Percentiles rank a stretch among this genome's conserved stretches.
Evolutionary conservation across 2,329 filamentous ascomycete genomes (phyloP).

Genomic region (Epichloe glyceriae): DNA sequence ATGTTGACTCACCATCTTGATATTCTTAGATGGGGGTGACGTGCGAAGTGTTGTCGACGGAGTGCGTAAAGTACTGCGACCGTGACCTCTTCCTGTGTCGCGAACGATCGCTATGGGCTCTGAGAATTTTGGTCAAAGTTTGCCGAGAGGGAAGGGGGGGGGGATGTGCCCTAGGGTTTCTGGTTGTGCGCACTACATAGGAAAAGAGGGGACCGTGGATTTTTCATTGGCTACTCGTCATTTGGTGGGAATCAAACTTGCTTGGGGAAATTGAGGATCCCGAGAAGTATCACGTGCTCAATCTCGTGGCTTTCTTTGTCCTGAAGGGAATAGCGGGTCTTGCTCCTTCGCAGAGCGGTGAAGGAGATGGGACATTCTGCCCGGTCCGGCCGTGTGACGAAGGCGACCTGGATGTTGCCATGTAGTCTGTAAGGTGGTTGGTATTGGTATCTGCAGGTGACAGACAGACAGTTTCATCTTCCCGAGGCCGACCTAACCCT

Average conservation of each 20-base stretch:
- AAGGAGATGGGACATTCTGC: neutral
- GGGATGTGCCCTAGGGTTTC: constrained; percentile 27
- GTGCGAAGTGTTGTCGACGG: constrained; percentile 27
- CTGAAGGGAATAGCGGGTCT: neutral
- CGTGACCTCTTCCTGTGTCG: constrained; percentile 21
- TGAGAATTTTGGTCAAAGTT: constrained; percentile 22
- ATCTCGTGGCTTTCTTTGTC: constrained; percentile 6
- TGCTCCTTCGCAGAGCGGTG: neutral
- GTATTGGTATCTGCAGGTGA: neutral
- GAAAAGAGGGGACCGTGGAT: neutral
- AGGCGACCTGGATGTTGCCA: neutral
- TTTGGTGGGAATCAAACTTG: neutral
- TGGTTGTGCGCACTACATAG: constrained; percentile 11
- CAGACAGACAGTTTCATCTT: neutral
- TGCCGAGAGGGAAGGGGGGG: constrained; percentile 21
- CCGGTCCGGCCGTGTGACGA: neutral
- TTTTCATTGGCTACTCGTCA: constrained; percentile 4
- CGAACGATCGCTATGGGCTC: constrained; percentile 16
- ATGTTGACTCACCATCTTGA: constrained; percentile 35
- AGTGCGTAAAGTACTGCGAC: constrained; percentile 21
- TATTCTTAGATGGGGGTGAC: constrained; percentile 26
- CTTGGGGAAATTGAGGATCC: too few relatives aligned
- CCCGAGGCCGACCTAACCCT: neutral
- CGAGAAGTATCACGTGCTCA: constrained; percentile 12
- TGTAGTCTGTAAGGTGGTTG: neutral